Evolutionary conservation across 2,329 filamentous ascomycete genomes (phyloP).

Genomic region (Leptographium galeiforme): DNA sequence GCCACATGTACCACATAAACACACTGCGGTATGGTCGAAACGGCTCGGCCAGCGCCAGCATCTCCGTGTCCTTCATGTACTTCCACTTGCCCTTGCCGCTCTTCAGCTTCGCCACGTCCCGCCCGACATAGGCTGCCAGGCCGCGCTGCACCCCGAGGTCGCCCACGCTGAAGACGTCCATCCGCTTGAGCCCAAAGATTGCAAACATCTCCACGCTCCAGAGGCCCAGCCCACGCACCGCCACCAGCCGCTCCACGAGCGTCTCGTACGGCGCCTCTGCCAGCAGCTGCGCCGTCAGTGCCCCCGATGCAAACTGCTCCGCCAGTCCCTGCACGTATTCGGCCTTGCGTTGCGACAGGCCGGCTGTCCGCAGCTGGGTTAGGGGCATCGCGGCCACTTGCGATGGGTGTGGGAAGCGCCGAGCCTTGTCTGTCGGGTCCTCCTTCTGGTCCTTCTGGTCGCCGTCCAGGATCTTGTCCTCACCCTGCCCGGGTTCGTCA

Average conservation of each 20-base stretch:
- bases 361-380: slow-evolving; percentile 63
- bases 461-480: neutral
- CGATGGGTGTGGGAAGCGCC: slow-evolving; percentile 59
- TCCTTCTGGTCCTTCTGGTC: neutral
- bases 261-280: slow-evolving; percentile 73
- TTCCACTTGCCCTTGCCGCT: slow-evolving; percentile 86
- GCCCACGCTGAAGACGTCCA: slow-evolving; percentile 86
- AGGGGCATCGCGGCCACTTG: slow-evolving; percentile 54
- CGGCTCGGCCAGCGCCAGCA: slow-evolving; percentile 65
- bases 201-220: slow-evolving; percentile 99
- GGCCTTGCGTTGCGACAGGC: slow-evolving; percentile 85
- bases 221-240: slow-evolving; percentile 71
- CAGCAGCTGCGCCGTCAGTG: slow-evolving; percentile 64
- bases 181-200: slow-evolving; percentile 83
- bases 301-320: slow-evolving; percentile 62
- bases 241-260: slow-evolving; percentile 66
- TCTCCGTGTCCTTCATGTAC: slow-evolving; percentile 91
- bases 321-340: slow-evolving; percentile 86
- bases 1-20: slow-evolving; percentile 99
- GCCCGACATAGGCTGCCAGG: slow-evolving; percentile 77
- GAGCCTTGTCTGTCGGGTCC: neutral
- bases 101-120: slow-evolving; percentile 75
- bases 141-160: slow-evolving; percentile 91
- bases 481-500: slow-evolving; percentile 12
- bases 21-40: slow-evolving; percentile 82